Evolutionary conservation across 176 grass and related monocot species (phyloP).

Genomic region (Avena insularis): DNA sequence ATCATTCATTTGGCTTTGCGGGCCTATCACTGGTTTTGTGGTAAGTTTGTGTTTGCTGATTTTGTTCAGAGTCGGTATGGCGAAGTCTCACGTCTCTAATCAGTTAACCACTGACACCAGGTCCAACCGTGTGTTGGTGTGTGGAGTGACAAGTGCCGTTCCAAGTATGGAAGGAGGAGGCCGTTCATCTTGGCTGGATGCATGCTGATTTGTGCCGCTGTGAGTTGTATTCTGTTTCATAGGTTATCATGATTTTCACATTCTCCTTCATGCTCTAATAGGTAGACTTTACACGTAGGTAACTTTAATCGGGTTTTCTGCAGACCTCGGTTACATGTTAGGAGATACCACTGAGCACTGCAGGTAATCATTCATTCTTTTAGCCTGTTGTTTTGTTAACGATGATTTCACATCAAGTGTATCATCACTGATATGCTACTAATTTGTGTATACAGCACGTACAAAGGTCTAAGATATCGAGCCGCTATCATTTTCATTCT

Average conservation of each 20-base stretch:
- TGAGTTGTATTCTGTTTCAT: conserved; percentile 62
- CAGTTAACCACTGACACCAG: conserved; percentile 24
- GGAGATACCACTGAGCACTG: conserved; percentile 90
- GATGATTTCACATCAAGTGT: neutral
- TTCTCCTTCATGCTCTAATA: conserved; percentile 46
- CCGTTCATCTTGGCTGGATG: conserved; percentile 95
- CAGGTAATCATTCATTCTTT: conserved; percentile 57
- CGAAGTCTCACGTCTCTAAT: neutral
- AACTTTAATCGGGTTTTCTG: conserved; percentile 98
- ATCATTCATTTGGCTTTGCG: conserved; percentile 98
- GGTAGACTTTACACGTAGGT: conserved; percentile 66
- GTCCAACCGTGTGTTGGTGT: conserved; percentile 99
- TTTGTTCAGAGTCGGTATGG: neutral
- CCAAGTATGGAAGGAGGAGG: conserved; percentile 93
- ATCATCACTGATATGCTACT: conserved; percentile 23
- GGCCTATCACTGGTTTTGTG: conserved; percentile 95
- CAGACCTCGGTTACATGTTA: conserved; percentile 93
- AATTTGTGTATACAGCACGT: conserved; percentile 55
- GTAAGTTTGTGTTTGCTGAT: conserved; percentile 54
- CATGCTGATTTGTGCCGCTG: conserved; percentile 82
- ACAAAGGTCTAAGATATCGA: conserved; percentile 87
- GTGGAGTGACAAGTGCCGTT: conserved; percentile 96
- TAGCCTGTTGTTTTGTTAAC: neutral
- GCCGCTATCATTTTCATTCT: conserved; percentile 83
- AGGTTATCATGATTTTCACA: conserved; percentile 1